phyloP scores from a whole-genome alignment of 768 basidiomycete species.

The Butyriboletus loyo region DNA sequence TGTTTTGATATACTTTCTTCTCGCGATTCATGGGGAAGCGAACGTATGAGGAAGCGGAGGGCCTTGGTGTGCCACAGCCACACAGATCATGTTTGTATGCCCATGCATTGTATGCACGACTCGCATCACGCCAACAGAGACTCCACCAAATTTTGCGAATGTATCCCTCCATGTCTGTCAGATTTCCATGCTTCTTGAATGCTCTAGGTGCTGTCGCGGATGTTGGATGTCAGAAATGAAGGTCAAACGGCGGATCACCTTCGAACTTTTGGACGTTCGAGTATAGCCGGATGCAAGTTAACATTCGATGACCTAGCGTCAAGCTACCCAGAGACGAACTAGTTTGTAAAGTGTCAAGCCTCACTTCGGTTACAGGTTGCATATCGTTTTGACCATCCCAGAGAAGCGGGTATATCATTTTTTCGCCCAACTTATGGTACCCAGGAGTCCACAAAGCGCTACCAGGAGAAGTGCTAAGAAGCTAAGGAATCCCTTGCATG shows the following conservation, averaged over 20 bases:
- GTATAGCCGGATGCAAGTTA: background rate
- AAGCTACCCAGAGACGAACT: no score
- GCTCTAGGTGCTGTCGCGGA: background rate
- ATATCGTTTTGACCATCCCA: no score
- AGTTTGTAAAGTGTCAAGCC: background rate
- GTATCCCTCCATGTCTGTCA: background rate
- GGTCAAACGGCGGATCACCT: background rate
- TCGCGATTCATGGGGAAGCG: background rate
- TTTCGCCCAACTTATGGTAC: constrained; percentile 14
- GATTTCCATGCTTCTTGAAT: background rate
- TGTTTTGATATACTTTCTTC: constrained; percentile 7
- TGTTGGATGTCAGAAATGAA: background rate
- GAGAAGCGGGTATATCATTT: constrained; percentile 9
- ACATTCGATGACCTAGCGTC: background rate
- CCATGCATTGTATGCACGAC: constrained; percentile 18
- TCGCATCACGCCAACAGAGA: constrained; percentile 16
- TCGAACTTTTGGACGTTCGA: background rate
- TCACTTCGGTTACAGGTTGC: no score
- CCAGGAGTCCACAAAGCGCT: constrained; percentile 19
- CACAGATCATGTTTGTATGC: constrained; percentile 17
- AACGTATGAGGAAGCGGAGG: constrained; percentile 2
- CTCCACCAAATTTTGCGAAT: background rate
- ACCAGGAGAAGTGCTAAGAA: constrained; percentile 22
- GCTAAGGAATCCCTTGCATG: constrained; percentile 14
- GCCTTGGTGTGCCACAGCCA: constrained; percentile 4